Percentiles rank a stretch among this genome's conserved stretches.
Conservation (phyloP, 1,284 basidiomycete species). For the Mycena citricolor region DNA sequence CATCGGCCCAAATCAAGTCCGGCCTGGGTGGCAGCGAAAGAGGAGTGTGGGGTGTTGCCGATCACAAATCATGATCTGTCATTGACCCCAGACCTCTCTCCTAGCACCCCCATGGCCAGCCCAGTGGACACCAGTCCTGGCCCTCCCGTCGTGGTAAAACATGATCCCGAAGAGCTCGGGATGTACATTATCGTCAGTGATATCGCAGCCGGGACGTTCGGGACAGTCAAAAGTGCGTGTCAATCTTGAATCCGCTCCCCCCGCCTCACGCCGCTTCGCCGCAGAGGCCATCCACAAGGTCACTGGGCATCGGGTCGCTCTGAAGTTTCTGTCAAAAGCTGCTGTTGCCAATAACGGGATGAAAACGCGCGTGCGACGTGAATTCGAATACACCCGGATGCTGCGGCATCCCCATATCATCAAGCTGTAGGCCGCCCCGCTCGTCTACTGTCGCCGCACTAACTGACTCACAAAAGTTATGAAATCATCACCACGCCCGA, state of each 20-base stretch:
- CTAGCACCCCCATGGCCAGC: no score
- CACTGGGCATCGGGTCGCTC: slow-evolving; percentile 93
- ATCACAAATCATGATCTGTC: no score
- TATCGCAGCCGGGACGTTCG: slow-evolving; percentile 91
- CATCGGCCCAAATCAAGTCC: no score
- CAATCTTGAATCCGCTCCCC: slow-evolving; percentile 17
- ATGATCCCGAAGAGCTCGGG: slow-evolving; percentile 48
- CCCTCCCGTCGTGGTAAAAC: no score
- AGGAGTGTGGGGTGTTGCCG: no score
- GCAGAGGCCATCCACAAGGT: slow-evolving; percentile 88
- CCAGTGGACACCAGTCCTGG: no score
- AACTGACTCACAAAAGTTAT: slow-evolving; percentile 61
- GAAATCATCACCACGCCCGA: slow-evolving; percentile 92
- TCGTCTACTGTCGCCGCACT: slow-evolving; percentile 13
- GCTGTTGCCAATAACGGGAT: slow-evolving; percentile 92
- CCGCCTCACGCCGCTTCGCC: slow-evolving; percentile 18
- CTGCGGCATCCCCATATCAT: slow-evolving; percentile 94
- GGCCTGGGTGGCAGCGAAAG: no score
- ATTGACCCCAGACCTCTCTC: no score
- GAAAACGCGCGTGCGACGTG: slow-evolving; percentile 88
- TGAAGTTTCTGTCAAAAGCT: slow-evolving; percentile 97
- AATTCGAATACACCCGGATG: slow-evolving; percentile 93
- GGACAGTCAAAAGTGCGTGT: slow-evolving; percentile 97
- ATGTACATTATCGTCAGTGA: slow-evolving; percentile 76
- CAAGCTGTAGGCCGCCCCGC: slow-evolving; percentile 75